Percentiles rank a stretch among this genome's conserved stretches.
phyloP scores from a whole-genome alignment of 371 early-diverging fungal species.

The Syncephalis fuscata region DNA sequence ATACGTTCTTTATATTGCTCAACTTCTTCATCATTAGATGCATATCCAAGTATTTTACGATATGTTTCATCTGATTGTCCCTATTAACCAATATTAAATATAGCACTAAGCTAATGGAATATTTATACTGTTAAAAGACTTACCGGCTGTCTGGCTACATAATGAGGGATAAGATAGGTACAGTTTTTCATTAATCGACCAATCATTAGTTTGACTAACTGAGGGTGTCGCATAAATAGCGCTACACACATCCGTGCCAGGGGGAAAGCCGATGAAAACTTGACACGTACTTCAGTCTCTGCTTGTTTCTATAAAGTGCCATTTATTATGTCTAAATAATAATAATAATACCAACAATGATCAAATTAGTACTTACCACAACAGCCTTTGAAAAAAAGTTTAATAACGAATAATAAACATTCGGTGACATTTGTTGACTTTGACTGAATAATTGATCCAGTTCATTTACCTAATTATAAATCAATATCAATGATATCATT shows the following conservation, averaged over 20 bases:
- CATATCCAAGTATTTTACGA: not conserved
- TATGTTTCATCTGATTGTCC: not conserved
- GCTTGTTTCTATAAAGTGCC: constrained; percentile 2
- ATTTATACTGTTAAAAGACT: not conserved
- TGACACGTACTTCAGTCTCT: constrained; percentile 1
- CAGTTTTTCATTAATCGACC: not conserved
- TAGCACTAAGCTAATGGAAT: not conserved
- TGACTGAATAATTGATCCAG: not conserved
- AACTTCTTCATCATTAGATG: not conserved
- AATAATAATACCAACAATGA: too few species aligned
- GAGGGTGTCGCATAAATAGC: not conserved
- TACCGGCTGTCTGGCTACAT: not conserved
- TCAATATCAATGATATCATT: not conserved
- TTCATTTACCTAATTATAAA: not conserved
- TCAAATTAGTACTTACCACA: not conserved
- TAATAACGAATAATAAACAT: not conserved
- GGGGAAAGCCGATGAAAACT: not conserved
- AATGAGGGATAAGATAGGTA: not conserved
- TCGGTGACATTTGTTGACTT: not conserved
- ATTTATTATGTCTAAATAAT: too few species aligned
- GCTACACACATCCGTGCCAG: not conserved
- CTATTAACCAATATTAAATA: not conserved
- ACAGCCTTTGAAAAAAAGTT: not conserved
- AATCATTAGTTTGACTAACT: not conserved
- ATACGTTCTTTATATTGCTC: not conserved